Percentiles rank a stretch among this genome's conserved stretches.
phyloP scores from a whole-genome alignment of 2,329 filamentous ascomycete species.

The Mycosphaerella sp. region DNA sequence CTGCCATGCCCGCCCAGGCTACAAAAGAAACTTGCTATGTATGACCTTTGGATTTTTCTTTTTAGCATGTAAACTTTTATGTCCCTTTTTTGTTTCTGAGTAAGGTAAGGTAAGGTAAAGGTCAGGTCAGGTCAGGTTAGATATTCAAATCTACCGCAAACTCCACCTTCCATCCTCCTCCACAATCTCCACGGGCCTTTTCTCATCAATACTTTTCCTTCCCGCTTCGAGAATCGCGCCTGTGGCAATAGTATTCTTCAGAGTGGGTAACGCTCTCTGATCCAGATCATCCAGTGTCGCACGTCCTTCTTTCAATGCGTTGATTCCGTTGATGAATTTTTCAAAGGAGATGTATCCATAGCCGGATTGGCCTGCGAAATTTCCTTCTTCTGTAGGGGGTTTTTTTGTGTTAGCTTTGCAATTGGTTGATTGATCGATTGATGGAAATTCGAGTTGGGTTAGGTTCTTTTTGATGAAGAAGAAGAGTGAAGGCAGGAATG shows the following conservation, averaged over 20 bases:
- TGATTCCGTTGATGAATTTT: slow-evolving; percentile 88
- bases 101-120: too few species aligned
- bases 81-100: not conserved
- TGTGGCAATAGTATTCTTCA: slow-evolving; percentile 84
- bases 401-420: too few species aligned
- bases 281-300: slow-evolving; percentile 72
- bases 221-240: slow-evolving; percentile 89
- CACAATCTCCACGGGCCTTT: slow-evolving; percentile 67
- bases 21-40: too few species aligned
- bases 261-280: slow-evolving; percentile 70
- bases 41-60: too few species aligned
- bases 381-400: slow-evolving; percentile 83
- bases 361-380: slow-evolving; percentile 84
- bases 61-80: too few species aligned
- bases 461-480: too few species aligned
- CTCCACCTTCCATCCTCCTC: slow-evolving; percentile 62
- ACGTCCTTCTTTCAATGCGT: slow-evolving; percentile 66
- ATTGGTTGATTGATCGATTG: too few species aligned
- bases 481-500: too few species aligned
- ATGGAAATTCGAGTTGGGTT: too few species aligned
- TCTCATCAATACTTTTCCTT: slow-evolving; percentile 75
- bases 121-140: not conserved
- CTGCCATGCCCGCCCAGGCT: too few species aligned
- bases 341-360: slow-evolving; percentile 94
- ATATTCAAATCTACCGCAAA: too few species aligned